These are phyloP conservation scores for Trametes cubensis DNA, from an alignment of 768 basidiomycete species.

Conservation along the genomic window DNA sequence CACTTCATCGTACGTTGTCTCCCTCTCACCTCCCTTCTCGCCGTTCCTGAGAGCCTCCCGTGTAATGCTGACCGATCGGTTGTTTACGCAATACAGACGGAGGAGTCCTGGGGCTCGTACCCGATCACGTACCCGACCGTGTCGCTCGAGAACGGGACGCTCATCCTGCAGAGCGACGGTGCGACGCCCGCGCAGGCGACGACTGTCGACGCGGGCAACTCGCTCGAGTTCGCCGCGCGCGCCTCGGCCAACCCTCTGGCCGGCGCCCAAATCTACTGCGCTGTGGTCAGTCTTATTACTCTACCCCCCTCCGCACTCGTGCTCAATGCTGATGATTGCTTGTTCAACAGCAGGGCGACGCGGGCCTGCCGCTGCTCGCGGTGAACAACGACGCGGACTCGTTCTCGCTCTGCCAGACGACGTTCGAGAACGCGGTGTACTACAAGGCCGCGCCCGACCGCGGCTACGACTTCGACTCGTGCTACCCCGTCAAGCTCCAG, in stretches of 20 bases:
- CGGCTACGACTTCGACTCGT: constrained; percentile 26
- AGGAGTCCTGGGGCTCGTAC: constrained; percentile 48
- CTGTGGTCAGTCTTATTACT: constrained; percentile 29
- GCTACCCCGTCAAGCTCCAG: constrained; percentile 30
- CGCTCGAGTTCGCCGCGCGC: constrained; percentile 41
- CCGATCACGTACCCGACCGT: constrained; percentile 47
- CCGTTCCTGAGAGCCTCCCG: not conserved
- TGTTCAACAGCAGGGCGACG: constrained; percentile 1
- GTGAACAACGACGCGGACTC: constrained; percentile 26
- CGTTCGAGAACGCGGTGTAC: constrained; percentile 26
- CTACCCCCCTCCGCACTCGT: constrained; percentile 1
- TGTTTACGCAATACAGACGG: constrained; percentile 40
- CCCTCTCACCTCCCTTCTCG: too few relatives aligned
- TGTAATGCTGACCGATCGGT: not conserved
- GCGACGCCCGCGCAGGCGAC: constrained; percentile 43
- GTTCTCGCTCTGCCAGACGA: constrained; percentile 24
- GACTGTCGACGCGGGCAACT: constrained; percentile 33
- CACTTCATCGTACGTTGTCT: constrained; percentile 45
- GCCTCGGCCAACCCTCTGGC: constrained; percentile 32
- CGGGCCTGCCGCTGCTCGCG: constrained; percentile 27
- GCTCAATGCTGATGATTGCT: constrained; percentile 22
- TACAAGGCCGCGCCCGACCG: constrained; percentile 27
- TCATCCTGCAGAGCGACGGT: constrained; percentile 40
- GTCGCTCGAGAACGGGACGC: constrained; percentile 40
- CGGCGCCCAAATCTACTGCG: constrained; percentile 42